Evolutionary conservation across 495 filamentous ascomycete species (phyloP).

Genomic region (Pseudoneurospora amorphoporcata): DNA sequence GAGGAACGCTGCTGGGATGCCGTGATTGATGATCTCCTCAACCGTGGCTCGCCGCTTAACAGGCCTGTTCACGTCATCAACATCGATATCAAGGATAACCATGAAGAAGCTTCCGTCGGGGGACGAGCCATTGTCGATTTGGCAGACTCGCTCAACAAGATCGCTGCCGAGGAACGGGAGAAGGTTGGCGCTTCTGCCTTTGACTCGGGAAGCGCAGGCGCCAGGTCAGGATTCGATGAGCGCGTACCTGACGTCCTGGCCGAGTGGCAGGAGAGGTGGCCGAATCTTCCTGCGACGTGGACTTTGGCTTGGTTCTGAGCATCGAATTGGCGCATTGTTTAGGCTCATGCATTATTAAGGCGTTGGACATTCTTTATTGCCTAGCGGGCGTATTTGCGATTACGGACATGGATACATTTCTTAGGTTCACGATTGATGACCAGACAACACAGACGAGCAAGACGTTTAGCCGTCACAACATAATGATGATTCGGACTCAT

Average conservation of each 20-base stretch:
- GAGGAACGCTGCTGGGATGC: constrained; percentile 99
- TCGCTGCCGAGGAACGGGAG: constrained; percentile 67
- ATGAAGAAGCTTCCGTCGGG: constrained; percentile 87
- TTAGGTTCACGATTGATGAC: background rate
- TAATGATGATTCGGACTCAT: background rate
- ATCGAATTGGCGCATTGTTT: constrained; percentile 1
- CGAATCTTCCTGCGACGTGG: constrained; percentile 83
- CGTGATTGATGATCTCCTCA: constrained; percentile 86
- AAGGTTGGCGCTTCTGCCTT: constrained; percentile 50
- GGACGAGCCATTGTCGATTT: constrained; percentile 89
- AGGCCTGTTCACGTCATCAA: constrained; percentile 94
- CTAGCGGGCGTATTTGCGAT: background rate
- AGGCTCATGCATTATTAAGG: background rate
- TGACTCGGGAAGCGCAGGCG: constrained; percentile 55
- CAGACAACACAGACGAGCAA: background rate
- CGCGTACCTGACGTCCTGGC: constrained; percentile 85
- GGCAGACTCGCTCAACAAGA: constrained; percentile 75
- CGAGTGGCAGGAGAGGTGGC: constrained; percentile 95
- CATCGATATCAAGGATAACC: constrained; percentile 96
- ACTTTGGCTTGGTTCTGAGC: constrained; percentile 85
- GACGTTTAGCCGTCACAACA: background rate
- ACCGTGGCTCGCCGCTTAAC: constrained; percentile 73
- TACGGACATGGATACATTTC: background rate
- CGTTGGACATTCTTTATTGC: background rate
- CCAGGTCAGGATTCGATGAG: constrained; percentile 76